These are phyloP conservation scores for Paramecium primaurelia DNA, from an alignment of 73 alveolate genomes.

Conservation along the genomic window DNA sequence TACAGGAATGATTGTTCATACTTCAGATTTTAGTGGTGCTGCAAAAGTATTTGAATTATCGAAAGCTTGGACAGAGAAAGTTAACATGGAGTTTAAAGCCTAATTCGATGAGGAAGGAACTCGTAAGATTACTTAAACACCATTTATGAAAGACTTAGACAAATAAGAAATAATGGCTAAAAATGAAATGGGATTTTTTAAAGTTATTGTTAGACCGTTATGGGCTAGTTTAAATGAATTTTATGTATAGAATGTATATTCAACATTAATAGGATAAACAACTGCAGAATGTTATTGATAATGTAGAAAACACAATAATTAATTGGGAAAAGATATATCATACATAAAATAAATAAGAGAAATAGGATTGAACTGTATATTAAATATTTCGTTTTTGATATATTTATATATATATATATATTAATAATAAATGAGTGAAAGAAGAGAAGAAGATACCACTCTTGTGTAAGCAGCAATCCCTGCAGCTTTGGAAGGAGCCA, in stretches of 20 bases:
- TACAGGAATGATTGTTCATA: conserved; percentile 57
- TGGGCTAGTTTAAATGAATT: conserved; percentile 59
- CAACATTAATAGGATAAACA: not conserved
- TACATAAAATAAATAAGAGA: not conserved
- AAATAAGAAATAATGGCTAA: conserved; percentile 39
- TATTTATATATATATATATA: not conserved
- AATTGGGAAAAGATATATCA: conserved; percentile 17
- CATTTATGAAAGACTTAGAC: conserved; percentile 55
- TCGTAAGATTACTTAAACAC: conserved; percentile 21
- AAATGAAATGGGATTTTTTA: conserved; percentile 54
- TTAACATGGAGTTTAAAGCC: conserved; percentile 46
- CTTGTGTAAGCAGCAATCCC: not conserved
- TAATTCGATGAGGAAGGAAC: conserved; percentile 52
- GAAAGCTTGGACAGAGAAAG: conserved; percentile 48
- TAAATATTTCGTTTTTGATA: not conserved
- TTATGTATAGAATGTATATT: not conserved
- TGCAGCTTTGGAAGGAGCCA: not conserved
- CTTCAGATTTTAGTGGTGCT: conserved; percentile 59
- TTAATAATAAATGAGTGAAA: not conserved
- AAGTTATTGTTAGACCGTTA: conserved; percentile 58
- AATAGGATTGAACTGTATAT: not conserved
- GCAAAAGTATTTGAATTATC: conserved; percentile 43
- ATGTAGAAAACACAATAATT: conserved; percentile 35
- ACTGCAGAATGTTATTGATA: not conserved
- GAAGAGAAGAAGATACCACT: not conserved